phyloP scores from a whole-genome alignment of 2,329 filamentous ascomycete species.

The Fusarium multiceps region DNA sequence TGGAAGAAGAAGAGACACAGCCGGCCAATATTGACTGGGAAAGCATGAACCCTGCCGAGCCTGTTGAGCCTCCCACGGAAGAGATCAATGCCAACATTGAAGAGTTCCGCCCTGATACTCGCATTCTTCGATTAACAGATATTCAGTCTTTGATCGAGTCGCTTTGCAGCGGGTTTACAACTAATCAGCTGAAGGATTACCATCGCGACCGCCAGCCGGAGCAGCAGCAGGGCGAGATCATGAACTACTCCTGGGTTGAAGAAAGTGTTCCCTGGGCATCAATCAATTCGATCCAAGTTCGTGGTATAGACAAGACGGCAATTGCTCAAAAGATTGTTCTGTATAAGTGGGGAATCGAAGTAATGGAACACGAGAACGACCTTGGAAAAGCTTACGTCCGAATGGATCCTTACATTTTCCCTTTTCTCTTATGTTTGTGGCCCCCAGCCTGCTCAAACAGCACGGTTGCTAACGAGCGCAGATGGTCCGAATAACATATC shows the following conservation, averaged over 20 bases:
- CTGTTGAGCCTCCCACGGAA: slow-evolving; percentile 42
- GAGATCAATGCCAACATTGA: slow-evolving; percentile 61
- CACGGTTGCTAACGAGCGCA: slow-evolving; percentile 13
- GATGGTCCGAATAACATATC: slow-evolving; percentile 24
- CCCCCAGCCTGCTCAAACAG: background rate
- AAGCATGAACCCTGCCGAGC: slow-evolving; percentile 46
- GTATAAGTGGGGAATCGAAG: slow-evolving; percentile 62
- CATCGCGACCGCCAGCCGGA: slow-evolving; percentile 37
- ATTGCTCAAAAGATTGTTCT: slow-evolving; percentile 59
- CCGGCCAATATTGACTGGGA: slow-evolving; percentile 48
- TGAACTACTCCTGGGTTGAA: slow-evolving; percentile 56
- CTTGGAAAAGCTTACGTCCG: slow-evolving; percentile 56
- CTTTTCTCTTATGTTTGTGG: slow-evolving; percentile 59
- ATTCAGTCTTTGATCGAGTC: slow-evolving; percentile 55
- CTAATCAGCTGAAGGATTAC: slow-evolving; percentile 59
- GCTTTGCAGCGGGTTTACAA: slow-evolving; percentile 60
- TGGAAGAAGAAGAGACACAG: slow-evolving; percentile 33
- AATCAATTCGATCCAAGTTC: slow-evolving; percentile 27
- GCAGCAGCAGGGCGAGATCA: slow-evolving; percentile 2
- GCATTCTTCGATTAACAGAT: slow-evolving; percentile 52
- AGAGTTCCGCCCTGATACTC: slow-evolving; percentile 59
- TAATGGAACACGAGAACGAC: slow-evolving; percentile 57
- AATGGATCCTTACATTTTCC: slow-evolving; percentile 56
- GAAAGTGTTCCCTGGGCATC: slow-evolving; percentile 55
- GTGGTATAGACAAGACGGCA: slow-evolving; percentile 53